Percentiles rank a stretch among this genome's conserved stretches.
These are phyloP conservation scores for Wallacemonas sp. DNA, from an alignment of 208 protist species.

Conservation along the genomic window DNA sequence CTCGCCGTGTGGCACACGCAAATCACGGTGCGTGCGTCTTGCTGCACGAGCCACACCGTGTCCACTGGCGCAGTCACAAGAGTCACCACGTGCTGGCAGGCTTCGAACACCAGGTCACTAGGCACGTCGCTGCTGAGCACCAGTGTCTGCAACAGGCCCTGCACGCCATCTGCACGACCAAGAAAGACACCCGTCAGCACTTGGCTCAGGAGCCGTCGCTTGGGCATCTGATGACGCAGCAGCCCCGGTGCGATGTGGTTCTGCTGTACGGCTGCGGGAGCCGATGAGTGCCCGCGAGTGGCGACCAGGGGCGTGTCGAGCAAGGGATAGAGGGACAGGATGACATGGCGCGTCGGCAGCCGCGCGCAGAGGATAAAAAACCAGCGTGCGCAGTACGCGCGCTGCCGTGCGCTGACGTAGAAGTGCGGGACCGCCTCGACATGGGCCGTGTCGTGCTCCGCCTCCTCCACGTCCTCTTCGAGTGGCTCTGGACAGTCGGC, in stretches of 20 bases:
- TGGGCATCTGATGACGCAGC: constrained; percentile 37
- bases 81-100: constrained; percentile 46
- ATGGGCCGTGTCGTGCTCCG: constrained; percentile 9
- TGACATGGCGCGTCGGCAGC: constrained; percentile 34
- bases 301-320: constrained; percentile 35
- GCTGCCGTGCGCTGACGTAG: constrained; percentile 59
- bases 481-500: constrained; percentile 13
- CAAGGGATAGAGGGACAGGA: constrained; percentile 74
- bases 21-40: not conserved
- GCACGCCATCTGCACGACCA: constrained; percentile 35
- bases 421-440: constrained; percentile 24
- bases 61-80: constrained; percentile 34
- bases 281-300: no score
- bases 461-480: not conserved
- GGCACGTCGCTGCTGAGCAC: constrained; percentile 67
- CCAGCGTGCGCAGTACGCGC: constrained; percentile 41
- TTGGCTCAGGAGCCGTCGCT: constrained; percentile 31
- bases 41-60: constrained; percentile 10
- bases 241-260: constrained; percentile 54
- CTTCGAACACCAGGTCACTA: constrained; percentile 44
- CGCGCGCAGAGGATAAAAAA: constrained; percentile 59
- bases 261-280: constrained; percentile 25
- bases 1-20: not conserved
- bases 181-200: constrained; percentile 68
- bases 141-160: constrained; percentile 53